Base-by-base conservation (phyloP, 2,329 filamentous ascomycete species). In the Xylaria digitata region DNA sequence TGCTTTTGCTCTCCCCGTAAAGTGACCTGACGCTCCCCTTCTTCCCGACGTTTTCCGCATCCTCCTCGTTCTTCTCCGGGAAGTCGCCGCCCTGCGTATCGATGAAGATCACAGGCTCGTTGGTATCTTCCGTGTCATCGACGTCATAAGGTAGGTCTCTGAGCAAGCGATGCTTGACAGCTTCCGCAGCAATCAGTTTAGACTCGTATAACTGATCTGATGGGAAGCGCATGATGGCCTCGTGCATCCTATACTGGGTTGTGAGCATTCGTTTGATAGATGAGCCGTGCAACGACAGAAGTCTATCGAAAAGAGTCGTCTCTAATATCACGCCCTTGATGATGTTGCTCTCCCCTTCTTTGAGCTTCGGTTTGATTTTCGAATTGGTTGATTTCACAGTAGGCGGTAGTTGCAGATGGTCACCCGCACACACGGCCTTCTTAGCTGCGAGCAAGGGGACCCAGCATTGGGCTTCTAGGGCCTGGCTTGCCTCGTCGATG, bases 191-290 rank as follows among this genome's bases (percentile, higher is more conserved):
- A 2, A 94, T 82, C 0, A 99, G 86, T 74, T 90, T 90, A 1
- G 87, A 88, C 67, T 93, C 92, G 80, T 99, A 99, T 11, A 98
- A 84, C 76, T 95, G 90, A 68, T 92, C 87, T 0, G 95, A 97
- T 0, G 96, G 95, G 75, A 97, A 99, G 6, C 89, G 86, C 94
- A 98, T 98, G 74, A 99, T 98, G 61, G 85, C 89, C 75, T 97
- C 91, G 77, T 99, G 94, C 96, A 99, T 99, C 43, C 96, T 93
- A 79, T 99, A 99, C 81, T 99, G 96, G 4, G 92, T 97, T 3
- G 93, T 98, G 26, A 99, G 87, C 92, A 98, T 97, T 58, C 92
- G 86, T 82, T 98, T 98, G 81, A 99, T 94, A 4, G 83, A 84
- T 0, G 89, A 81, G 0, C 96, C 96, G 76, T 99, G 92, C 17